Conservation (phyloP, 108 stramenopile genomes). For the Halocafeteria seosinensis region DNA sequence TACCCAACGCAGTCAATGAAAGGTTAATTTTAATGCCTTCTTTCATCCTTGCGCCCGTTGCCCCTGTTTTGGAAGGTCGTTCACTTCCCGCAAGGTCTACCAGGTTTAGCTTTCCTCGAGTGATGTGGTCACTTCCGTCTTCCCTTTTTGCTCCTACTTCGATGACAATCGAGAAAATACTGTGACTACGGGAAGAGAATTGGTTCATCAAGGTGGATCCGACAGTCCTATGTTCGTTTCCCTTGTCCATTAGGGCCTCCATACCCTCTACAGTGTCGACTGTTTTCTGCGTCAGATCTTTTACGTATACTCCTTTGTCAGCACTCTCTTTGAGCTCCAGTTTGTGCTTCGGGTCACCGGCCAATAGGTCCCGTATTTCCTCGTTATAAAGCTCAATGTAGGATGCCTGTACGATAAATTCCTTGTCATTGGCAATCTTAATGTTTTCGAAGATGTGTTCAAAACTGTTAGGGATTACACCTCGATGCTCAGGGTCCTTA, state of each 20-base stretch:
- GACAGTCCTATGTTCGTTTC: constrained; percentile 29
- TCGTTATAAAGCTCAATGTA: constrained; percentile 53
- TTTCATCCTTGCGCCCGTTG: constrained; percentile 36
- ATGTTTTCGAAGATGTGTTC: constrained; percentile 43
- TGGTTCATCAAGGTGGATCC: constrained; percentile 41
- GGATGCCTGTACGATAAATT: constrained; percentile 46
- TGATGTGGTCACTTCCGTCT: constrained; percentile 28
- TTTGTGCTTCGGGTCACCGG: constrained; percentile 15
- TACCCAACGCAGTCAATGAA: constrained; percentile 83
- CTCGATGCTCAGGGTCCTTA: constrained; percentile 32
- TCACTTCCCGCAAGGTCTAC: constrained; percentile 46
- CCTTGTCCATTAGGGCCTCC: constrained; percentile 24
- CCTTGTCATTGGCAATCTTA: constrained; percentile 7
- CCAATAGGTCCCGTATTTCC: constrained; percentile 43
- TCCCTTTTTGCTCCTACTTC: constrained; percentile 22
- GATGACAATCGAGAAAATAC: constrained; percentile 37
- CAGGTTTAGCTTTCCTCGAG: constrained; percentile 43
- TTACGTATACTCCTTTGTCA: constrained; percentile 39
- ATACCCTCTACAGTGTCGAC: constrained; percentile 23
- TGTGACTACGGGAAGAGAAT: constrained; percentile 34
- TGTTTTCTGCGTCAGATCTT: constrained; percentile 28
- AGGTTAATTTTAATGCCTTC: constrained; percentile 59
- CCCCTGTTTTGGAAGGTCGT: constrained; percentile 40
- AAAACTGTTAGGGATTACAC: constrained; percentile 42
- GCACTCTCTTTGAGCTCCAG: constrained; percentile 40